Conservation (phyloP, 306 rosid genomes). For the Cucumis hystrix region DNA sequence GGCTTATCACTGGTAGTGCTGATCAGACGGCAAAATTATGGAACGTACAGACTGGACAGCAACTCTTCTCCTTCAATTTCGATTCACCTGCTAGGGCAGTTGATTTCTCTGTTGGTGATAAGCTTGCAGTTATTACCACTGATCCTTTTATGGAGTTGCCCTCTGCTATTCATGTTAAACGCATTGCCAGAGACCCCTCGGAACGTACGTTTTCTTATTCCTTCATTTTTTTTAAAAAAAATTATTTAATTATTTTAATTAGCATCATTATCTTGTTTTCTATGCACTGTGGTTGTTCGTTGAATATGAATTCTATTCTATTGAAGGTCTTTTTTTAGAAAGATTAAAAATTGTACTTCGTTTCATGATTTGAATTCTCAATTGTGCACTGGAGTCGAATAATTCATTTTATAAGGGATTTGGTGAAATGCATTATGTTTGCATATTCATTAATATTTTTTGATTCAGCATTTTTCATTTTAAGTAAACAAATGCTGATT, state of each 20-base stretch:
- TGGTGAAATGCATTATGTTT: not conserved
- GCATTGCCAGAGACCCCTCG: slow-evolving; percentile 28
- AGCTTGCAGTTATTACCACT: slow-evolving; percentile 10
- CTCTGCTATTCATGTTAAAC: slow-evolving; percentile 16
- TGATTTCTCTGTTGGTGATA: slow-evolving; percentile 33
- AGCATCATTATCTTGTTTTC: not conserved
- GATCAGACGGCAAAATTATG: slow-evolving; percentile 72
- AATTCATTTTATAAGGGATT: not conserved
- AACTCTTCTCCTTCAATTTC: slow-evolving; percentile 41
- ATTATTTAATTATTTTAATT: too few relatives aligned
- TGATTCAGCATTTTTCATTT: not conserved
- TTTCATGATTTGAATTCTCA: not conserved
- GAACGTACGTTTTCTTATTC: not conserved
- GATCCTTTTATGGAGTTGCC: slow-evolving; percentile 12
- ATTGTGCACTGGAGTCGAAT: not conserved
- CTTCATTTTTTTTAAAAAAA: too few relatives aligned
- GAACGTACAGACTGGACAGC: slow-evolving; percentile 73
- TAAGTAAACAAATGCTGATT: too few relatives aligned
- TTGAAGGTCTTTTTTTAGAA: not conserved
- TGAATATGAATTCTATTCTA: not conserved
- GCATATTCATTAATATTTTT: not conserved
- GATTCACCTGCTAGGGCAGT: slow-evolving; percentile 5
- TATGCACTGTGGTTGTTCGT: not conserved
- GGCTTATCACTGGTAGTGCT: slow-evolving; percentile 70
- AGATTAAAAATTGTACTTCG: not conserved